Conservation (phyloP, 2,329 filamentous ascomycete species). For the Monosporascus sp. region DNA sequence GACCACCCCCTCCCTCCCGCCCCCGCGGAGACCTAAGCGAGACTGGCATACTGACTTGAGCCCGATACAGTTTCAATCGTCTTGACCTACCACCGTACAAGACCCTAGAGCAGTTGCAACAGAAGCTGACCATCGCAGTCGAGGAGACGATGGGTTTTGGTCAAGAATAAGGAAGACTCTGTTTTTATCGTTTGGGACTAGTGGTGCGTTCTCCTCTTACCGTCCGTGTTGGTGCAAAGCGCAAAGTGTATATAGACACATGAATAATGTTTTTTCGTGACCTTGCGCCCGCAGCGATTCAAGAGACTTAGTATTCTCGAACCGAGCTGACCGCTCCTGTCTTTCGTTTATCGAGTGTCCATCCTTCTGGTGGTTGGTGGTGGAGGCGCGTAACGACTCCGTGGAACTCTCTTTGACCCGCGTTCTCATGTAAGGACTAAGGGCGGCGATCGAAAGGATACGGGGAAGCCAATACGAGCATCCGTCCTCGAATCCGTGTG, state of each 20-base stretch:
- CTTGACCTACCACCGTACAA: conserved; percentile 94
- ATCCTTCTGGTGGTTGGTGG: too few relatives aligned
- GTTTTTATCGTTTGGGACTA: not conserved
- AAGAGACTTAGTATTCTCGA: too few relatives aligned
- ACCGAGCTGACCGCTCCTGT: too few relatives aligned
- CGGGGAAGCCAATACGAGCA: too few relatives aligned
- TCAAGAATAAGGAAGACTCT: conserved; percentile 65
- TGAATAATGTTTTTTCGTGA: not conserved
- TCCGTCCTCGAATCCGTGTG: too few relatives aligned
- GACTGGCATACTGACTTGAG: conserved; percentile 20
- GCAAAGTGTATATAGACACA: not conserved
- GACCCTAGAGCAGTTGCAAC: conserved; percentile 73
- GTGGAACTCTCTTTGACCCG: too few relatives aligned
- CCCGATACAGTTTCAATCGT: conserved; percentile 75
- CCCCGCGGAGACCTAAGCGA: not conserved
- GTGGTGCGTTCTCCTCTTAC: not conserved
- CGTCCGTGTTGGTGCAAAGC: not conserved
- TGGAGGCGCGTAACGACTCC: too few relatives aligned
- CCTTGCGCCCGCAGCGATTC: too few relatives aligned
- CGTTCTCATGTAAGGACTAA: too few relatives aligned
- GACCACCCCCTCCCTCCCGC: too few relatives aligned
- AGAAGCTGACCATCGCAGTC: conserved; percentile 92
- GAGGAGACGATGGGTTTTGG: conserved; percentile 99
- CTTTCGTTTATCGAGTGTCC: too few relatives aligned
- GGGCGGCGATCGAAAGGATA: too few relatives aligned